Base-by-base conservation (phyloP, 192 early-diverging fungal genomes). In the Coemansia sp. region DNA sequence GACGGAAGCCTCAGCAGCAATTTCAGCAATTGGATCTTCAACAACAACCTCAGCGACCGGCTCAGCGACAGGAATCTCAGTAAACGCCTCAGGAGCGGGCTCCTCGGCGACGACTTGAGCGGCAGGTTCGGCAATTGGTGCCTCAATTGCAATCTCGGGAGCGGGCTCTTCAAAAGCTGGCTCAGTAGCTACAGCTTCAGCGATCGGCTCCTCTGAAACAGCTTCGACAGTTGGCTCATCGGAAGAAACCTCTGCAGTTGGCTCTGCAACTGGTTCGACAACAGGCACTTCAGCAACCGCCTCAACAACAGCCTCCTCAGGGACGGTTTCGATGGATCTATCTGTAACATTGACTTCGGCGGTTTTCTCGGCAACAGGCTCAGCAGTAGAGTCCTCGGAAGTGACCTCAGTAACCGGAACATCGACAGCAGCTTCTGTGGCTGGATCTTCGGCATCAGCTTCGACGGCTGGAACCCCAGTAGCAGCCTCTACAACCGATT, bases 101-200 rank as follows among this genome's bases (percentile, higher is more conserved):
- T 55, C 51, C 3, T 52, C 51, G 20, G 51, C 14, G 8, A 52
- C 14, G 3, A 8, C 3, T 52, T 52, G 15, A 2, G 8, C 51
- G 14, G 8, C 51, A 5, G 51, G 14, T 18, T 52, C 55, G 22
- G 32, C 34, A 59, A 33, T 11, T 34, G 57, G 11, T 35, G 14
- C 33, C 8, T 6, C 34, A 4, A 35, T 33, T 4, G 34, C 32
- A 4, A 41, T 34, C 18, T 59, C 63, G 17, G 57, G 41, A 41
- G 39, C 22, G 22, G 41, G 48, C n/a, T 61, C 67, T 3, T 15
- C 58, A 62, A n/a, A 33, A 5, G 59, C 11, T 18, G 70, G 54
- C 8, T 8, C n/a, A 9, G 35, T 34, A 35, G 57, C 8, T 9
- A 36, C 20, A 9, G 38, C 64, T 37, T 65, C 55, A 28, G n/a